These are phyloP conservation scores for Phoenix dactylifera DNA, from an alignment of 176 grass and related monocot species.

Conservation along the genomic window DNA sequence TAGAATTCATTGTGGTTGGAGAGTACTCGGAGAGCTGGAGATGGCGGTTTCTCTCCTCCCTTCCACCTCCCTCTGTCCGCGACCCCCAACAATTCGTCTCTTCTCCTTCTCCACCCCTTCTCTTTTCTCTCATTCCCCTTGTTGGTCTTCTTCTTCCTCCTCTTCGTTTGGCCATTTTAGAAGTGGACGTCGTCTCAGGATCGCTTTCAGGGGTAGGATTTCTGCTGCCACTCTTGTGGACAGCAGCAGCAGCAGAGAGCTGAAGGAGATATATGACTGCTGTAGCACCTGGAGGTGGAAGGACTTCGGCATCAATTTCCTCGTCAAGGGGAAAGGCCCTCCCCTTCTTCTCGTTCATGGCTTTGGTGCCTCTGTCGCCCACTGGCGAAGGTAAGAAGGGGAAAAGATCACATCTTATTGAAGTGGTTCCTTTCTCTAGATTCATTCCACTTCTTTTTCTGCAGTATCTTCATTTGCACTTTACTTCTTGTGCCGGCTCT, in stretches of 20 bases:
- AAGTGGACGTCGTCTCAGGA: conserved; percentile 13
- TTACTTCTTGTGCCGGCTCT: too few relatives aligned
- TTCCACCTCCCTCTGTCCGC: not conserved
- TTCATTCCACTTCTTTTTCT: not conserved
- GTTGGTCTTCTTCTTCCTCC: not conserved
- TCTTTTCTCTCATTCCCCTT: not conserved
- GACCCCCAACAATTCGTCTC: not conserved
- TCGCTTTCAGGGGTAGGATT: conserved; percentile 12
- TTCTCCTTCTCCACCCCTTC: not conserved
- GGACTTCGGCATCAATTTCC: conserved; percentile 72
- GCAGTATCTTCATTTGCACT: not conserved
- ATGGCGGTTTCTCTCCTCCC: conserved; percentile 1
- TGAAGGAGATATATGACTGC: conserved; percentile 51
- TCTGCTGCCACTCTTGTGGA: not conserved
- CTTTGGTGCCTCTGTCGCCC: conserved; percentile 77
- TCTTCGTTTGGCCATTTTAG: conserved; percentile 2
- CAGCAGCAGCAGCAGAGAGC: not conserved
- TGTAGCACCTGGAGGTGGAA: conserved; percentile 64
- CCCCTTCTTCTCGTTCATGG: conserved; percentile 85
- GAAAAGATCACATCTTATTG: not conserved
- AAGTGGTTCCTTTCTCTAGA: not conserved
- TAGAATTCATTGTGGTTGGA: too few relatives aligned
- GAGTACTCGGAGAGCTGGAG: not conserved
- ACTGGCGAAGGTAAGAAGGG: conserved; percentile 73
- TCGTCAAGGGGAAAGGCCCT: conserved; percentile 56